phyloP scores from a whole-genome alignment of 805 yeast genomes.

The Lachancea lanzarotensis region DNA sequence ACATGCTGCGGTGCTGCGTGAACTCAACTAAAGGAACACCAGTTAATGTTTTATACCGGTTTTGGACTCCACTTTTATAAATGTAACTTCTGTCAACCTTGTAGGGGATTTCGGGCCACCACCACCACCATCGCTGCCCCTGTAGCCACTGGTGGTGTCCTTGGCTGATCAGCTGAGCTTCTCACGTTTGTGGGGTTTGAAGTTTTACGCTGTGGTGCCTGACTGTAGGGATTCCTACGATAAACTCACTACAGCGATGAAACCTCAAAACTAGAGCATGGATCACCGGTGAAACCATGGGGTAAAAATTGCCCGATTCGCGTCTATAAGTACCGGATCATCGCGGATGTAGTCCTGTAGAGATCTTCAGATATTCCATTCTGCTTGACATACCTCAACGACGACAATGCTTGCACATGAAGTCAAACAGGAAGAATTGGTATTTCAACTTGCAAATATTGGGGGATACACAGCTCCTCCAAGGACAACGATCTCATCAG shows the following conservation, averaged over 20 bases:
- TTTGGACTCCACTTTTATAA: conserved; percentile 7
- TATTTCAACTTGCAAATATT: conserved; percentile 11
- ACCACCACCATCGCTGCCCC: no score
- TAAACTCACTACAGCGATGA: not conserved
- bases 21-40: conserved; percentile 5
- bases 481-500: conserved; percentile 1
- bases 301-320: not conserved
- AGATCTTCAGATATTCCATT: no score
- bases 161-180: not conserved
- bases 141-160: not conserved
- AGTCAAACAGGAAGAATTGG: conserved; percentile 7
- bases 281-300: not conserved
- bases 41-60: conserved; percentile 7
- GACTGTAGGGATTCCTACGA: not conserved
- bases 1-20: conserved; percentile 8
- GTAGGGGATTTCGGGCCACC: not conserved
- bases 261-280: not conserved
- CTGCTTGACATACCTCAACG: no score
- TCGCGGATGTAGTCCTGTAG: not conserved
- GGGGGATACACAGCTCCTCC: conserved; percentile 6
- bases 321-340: not conserved
- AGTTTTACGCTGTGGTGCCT: not conserved
- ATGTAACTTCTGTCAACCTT: not conserved
- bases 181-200: not conserved
- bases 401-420: conserved; percentile 1